These are phyloP conservation scores for Rhizophlyctis rosea DNA, from an alignment of 192 early-diverging fungal genomes.

Conservation along the genomic window DNA sequence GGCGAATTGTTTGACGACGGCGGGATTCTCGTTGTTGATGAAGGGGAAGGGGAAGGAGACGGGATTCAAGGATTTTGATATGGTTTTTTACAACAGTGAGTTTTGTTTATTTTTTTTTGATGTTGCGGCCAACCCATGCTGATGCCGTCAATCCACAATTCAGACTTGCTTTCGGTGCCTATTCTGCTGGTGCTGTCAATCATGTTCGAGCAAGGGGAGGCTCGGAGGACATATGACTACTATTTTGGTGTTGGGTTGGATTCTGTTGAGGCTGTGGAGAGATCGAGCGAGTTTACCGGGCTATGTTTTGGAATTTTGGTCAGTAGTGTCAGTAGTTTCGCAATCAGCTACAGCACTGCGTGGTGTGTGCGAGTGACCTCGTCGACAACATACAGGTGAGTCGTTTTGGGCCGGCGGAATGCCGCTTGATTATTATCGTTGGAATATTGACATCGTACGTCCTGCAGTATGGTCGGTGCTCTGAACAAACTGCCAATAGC, in stretches of 20 bases:
- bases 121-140: no score
- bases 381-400: slow-evolving; percentile 55
- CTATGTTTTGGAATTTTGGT: slow-evolving; percentile 66
- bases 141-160: no score
- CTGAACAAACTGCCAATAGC: slow-evolving; percentile 98
- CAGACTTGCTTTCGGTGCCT: slow-evolving; percentile 78
- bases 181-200: slow-evolving; percentile 44
- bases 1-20: slow-evolving; percentile 85
- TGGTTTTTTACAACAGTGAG: slow-evolving; percentile 91
- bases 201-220: slow-evolving; percentile 31
- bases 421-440: slow-evolving; percentile 15
- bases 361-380: slow-evolving; percentile 74
- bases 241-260: slow-evolving; percentile 35
- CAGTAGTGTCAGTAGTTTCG: slow-evolving; percentile 82
- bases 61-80: slow-evolving; percentile 96
- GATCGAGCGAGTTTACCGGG: slow-evolving; percentile 27
- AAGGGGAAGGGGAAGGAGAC: slow-evolving; percentile 84
- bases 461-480: slow-evolving; percentile 89
- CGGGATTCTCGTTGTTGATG: slow-evolving; percentile 86
- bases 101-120: not conserved
- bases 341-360: slow-evolving; percentile 80
- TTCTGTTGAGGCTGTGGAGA: not conserved
- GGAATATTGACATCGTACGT: no score
- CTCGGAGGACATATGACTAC: slow-evolving; percentile 18
- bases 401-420: slow-evolving; percentile 3